Base-by-base conservation (phyloP, 2,329 filamentous ascomycete genomes). In the Talaromyces sp. region DNA sequence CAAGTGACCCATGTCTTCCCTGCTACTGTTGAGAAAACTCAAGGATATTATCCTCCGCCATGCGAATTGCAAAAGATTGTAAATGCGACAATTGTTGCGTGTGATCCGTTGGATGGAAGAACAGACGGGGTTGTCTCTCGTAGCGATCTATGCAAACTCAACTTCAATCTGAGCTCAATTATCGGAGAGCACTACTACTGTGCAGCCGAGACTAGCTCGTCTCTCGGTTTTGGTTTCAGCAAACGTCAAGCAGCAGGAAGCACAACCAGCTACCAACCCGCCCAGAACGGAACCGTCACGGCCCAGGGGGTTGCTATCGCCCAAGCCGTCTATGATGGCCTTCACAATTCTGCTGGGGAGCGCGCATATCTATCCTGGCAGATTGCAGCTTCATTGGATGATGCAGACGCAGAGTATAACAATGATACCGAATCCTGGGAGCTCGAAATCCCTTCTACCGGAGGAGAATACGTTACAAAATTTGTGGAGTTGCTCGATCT, bases 81-180 rank as follows among this genome's bases (percentile, higher is more conserved):
- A 8, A 85, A 83, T 66, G 70, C 75, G 56, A 85, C 82, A 0
- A 82, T 86, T 50, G 72, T 72, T 1, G 76, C 76, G 30, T 86
- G 83, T 61, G 83, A 86, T 64, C 69, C 76, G 5, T 70, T 86
- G 6, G 83, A 86, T 61, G 83, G 84, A 1, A 73, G 74, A 56
- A 74, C 72, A 0, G 83, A 86, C 58, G 82, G 83, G 1, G 80
- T 85, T 3, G 75, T 86, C 18, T 71, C 76, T 5, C 75, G 80
- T 4, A 76, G 76, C 1, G 79, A 81, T 61, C 71, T 82, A 1
- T 82, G 79, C 72, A 73, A 72, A 53, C 60, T 78, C 4, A 67
- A 77, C 23, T 79, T 78, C 66, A 75, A 84, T 64, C 65, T 79
- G 28, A 78, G 70, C 58, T 68, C 72, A 12, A 77, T 73, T 18